Evolutionary conservation across 2,329 filamentous ascomycete genomes (phyloP), one percentile per base, ranked within the genome.

Genomic region (Ceratocystis lukuohia): DNA sequence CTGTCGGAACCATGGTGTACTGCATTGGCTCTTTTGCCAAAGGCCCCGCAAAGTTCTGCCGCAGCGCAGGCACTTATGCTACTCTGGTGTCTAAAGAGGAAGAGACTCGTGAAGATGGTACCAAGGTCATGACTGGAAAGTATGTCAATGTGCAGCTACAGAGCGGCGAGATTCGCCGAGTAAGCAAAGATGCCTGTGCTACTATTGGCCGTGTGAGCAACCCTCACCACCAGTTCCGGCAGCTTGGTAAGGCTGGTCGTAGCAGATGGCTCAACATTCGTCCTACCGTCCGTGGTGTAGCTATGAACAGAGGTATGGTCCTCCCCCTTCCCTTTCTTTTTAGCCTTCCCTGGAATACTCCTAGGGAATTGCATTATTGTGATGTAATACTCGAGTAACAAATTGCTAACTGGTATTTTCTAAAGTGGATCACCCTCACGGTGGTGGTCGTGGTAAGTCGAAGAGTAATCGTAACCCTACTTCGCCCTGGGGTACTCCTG

Each of bases 371-470:
- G 12, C 37, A 41, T 41, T 41, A 3, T 37, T 37, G 37, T 41
- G 37, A 41, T 25, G 48, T 48, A 22, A 22, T 48, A 30, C 17
- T 20, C 50, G 28, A 53, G 22, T 64, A 17, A n/a, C 53, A 33
- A 66, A 45, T 41, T 45, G 48, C 65, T 66, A 62, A 66, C 33
- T 25, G 25, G 17, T 37, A 7, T 59, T 17, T 57, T 30, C 28
- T 37, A n/a, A 15, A 85, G 89, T 86, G 72, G 94, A 99, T 74
- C 94, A 99, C 82, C 94, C 94, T 73, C 94, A 99, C 76, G 94
- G 94, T 84, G 94, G 94, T 88, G 94, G 94, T 77, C 86, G 95
- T 82, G 94, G 94, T 80, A 99, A 99, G 80, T 96, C 91, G 67
- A 99, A 99, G 89, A 91, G 94, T 85, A 96, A 96, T 75, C 86